phyloP scores from a whole-genome alignment of 1,284 basidiomycete genomes.

The Rhodotorula mucilaginosa region DNA sequence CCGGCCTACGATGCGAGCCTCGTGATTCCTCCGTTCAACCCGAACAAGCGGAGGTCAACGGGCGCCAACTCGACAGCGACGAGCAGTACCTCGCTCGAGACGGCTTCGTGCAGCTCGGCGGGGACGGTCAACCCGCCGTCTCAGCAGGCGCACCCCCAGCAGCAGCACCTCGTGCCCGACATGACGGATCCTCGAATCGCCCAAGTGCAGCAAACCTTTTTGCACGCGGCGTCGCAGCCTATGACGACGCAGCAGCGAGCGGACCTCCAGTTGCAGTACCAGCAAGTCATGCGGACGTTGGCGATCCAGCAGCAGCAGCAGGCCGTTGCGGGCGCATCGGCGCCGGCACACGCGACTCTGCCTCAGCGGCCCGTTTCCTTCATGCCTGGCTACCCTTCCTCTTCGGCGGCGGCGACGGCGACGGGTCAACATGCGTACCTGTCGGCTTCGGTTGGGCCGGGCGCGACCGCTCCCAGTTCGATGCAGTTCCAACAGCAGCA shows the following conservation, averaged over 20 bases:
- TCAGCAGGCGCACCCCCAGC: slow-evolving; percentile 8
- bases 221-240: background rate
- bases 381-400: background rate
- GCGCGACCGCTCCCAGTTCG: background rate
- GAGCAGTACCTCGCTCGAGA: too few relatives aligned
- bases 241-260: background rate
- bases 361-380: slow-evolving; percentile 14
- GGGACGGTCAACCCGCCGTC: slow-evolving; percentile 3
- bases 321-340: too few relatives aligned
- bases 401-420: background rate
- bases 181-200: slow-evolving; percentile 1
- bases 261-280: background rate
- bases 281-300: background rate
- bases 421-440: background rate
- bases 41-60: slow-evolving; percentile 30
- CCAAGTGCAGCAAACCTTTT: slow-evolving; percentile 6
- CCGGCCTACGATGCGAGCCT: slow-evolving; percentile 32
- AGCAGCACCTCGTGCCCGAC: background rate
- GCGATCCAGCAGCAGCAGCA: background rate
- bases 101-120: background rate
- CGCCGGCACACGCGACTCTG: background rate
- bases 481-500: slow-evolving; percentile 10
- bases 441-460: background rate
- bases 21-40: slow-evolving; percentile 41
- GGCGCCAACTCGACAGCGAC: background rate